Conservation (phyloP, 768 basidiomycete species). For the Nidularia sp. region DNA sequence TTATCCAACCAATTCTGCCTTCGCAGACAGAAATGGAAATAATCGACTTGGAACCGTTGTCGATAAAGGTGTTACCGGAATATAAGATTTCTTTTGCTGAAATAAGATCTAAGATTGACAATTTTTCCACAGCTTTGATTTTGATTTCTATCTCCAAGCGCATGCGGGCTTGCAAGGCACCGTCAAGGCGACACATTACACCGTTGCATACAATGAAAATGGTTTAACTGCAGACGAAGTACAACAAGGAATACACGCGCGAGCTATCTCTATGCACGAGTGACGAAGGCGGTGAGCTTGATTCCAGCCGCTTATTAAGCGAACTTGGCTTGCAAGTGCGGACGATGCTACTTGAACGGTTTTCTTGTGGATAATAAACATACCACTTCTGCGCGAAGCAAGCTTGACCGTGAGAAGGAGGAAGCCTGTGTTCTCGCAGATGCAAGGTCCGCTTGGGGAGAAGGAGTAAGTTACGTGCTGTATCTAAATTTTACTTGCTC, state of each 20-base stretch:
- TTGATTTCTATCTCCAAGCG: constrained; percentile 69
- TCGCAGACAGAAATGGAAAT: constrained; percentile 66
- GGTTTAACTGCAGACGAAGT: constrained; percentile 60
- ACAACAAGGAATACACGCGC: constrained; percentile 66
- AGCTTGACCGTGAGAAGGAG: constrained; percentile 31
- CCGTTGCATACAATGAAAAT: constrained; percentile 77
- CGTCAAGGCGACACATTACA: constrained; percentile 75
- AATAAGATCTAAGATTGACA: constrained; percentile 2
- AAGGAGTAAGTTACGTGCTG: constrained; percentile 34
- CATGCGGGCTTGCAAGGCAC: constrained; percentile 71
- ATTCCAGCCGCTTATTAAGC: constrained; percentile 80
- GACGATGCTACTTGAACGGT: constrained; percentile 70
- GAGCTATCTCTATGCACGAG: constrained; percentile 76
- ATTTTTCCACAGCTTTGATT: constrained; percentile 43
- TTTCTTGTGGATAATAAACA: constrained; percentile 50
- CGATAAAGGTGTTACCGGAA: constrained; percentile 71
- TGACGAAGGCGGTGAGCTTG: constrained; percentile 80
- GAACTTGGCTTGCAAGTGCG: constrained; percentile 79
- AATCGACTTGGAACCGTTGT: constrained; percentile 78
- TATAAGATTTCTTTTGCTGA: constrained; percentile 31
- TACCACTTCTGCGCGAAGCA: constrained; percentile 25
- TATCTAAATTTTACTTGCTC: neutral
- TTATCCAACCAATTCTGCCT: constrained; percentile 45
- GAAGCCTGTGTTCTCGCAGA: constrained; percentile 34
- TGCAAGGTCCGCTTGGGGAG: constrained; percentile 47